Evolutionary conservation across 805 yeast genomes (phyloP).

Genomic region (Kluyveromyces starmeri): DNA sequence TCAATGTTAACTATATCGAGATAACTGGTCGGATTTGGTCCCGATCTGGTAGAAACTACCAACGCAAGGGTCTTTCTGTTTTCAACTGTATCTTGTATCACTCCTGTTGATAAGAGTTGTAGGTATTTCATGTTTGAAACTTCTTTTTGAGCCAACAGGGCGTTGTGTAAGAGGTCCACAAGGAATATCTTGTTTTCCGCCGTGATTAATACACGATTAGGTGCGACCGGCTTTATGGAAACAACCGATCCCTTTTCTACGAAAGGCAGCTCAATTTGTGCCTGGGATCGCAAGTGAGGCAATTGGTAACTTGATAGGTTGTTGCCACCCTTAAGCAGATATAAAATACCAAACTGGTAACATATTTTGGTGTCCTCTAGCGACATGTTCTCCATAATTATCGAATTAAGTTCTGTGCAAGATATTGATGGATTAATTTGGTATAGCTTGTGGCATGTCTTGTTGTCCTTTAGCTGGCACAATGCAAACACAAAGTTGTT

Average conservation of each 20-base stretch:
- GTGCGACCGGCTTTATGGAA: conserved; percentile 23
- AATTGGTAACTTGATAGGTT: conserved; percentile 15
- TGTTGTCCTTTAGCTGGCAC: conserved; percentile 16
- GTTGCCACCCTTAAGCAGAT: conserved; percentile 14
- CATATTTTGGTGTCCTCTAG: conserved; percentile 16
- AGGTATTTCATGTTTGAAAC: conserved; percentile 22
- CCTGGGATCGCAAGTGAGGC: conserved; percentile 21
- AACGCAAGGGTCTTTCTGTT: conserved; percentile 21
- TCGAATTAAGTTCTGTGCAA: conserved; percentile 20
- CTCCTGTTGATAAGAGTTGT: conserved; percentile 21
- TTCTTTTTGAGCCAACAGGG: conserved; percentile 19
- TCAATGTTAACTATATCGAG: conserved; percentile 35
- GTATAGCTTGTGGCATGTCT: conserved; percentile 20
- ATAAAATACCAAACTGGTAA: conserved; percentile 23
- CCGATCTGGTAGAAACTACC: conserved; percentile 25
- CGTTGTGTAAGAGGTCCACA: conserved; percentile 22
- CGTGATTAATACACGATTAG: conserved; percentile 24
- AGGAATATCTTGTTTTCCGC: conserved; percentile 21
- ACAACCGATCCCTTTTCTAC: conserved; percentile 10
- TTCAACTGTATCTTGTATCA: conserved; percentile 9
- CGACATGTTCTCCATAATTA: conserved; percentile 17
- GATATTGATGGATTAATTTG: conserved; percentile 12
- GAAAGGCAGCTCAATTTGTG: conserved; percentile 20
- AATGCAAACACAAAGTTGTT: conserved; percentile 15
- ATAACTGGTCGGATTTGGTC: conserved; percentile 20